Evolutionary conservation across 1,284 basidiomycete species (phyloP).

Genomic region (Marasmius fiardii): DNA sequence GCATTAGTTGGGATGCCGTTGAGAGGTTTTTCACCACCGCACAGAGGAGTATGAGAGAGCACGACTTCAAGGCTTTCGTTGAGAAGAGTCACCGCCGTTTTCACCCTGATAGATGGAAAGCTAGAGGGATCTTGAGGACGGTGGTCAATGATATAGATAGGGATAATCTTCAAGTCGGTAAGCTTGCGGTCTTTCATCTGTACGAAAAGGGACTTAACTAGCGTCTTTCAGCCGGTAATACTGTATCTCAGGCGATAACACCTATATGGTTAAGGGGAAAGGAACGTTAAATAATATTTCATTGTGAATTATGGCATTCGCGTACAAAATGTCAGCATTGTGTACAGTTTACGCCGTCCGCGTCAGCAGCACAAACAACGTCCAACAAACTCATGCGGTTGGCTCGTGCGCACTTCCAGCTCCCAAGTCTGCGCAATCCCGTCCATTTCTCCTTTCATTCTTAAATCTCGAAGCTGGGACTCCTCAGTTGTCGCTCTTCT

Average conservation of each 20-base stretch:
- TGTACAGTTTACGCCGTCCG: too few relatives aligned
- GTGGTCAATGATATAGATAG: conserved; percentile 50
- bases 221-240: conserved; percentile 40
- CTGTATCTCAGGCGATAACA: conserved; percentile 58
- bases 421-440: not conserved
- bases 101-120: conserved; percentile 66
- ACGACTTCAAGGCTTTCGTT: conserved; percentile 61
- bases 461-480: not conserved
- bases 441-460: not conserved
- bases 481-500: not conserved
- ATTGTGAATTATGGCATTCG: not conserved
- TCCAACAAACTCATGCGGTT: not conserved
- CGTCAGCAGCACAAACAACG: not conserved
- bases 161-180: conserved; percentile 54
- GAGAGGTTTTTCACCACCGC: conserved; percentile 64
- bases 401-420: not conserved
- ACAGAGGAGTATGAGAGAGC: conserved; percentile 43
- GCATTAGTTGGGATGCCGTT: conserved; percentile 66
- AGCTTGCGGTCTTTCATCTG: conserved; percentile 20
- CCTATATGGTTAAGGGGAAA: conserved; percentile 52
- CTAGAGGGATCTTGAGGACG: conserved; percentile 48
- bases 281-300: conserved; percentile 17
- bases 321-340: not conserved
- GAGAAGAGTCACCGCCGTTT: conserved; percentile 68
- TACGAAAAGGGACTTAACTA: conserved; percentile 8